A percentile compares a stretch with the other conserved stretches of the same genome.
Evolutionary conservation across 2,329 filamentous ascomycete genomes (phyloP).

Genomic region (Pseudogymnoascus sp.): DNA sequence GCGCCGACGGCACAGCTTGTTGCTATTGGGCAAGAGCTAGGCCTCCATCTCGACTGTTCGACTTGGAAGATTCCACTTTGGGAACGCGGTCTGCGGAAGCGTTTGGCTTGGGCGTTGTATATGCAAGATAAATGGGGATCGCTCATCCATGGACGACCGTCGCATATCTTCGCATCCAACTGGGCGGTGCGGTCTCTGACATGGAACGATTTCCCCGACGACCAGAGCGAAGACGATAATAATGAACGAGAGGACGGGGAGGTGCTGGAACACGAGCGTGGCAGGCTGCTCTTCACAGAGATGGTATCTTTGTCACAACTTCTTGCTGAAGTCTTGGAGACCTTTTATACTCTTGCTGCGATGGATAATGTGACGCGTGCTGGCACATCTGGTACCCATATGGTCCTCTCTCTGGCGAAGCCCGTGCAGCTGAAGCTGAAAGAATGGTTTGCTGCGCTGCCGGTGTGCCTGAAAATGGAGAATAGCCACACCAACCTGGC

Average conservation of each 20-base stretch:
- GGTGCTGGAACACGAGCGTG: conserved; percentile 53
- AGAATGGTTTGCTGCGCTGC: conserved; percentile 68
- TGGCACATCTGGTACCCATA: conserved; percentile 60
- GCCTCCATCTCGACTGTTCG: conserved; percentile 79
- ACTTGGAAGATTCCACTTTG: conserved; percentile 80
- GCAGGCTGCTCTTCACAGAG: conserved; percentile 62
- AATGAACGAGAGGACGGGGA: conserved; percentile 41
- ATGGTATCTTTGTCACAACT: conserved; percentile 70
- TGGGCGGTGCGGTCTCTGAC: conserved; percentile 69
- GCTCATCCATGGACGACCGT: conserved; percentile 75
- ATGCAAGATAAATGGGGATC: conserved; percentile 95
- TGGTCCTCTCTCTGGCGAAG: conserved; percentile 68
- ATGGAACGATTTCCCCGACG: conserved; percentile 63
- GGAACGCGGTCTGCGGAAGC: conserved; percentile 77
- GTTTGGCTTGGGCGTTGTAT: conserved; percentile 83
- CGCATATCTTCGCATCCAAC: conserved; percentile 59
- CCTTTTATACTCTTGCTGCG: conserved; percentile 74
- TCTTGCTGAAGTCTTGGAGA: conserved; percentile 71
- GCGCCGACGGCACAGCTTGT: conserved; percentile 80
- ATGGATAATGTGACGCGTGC: conserved; percentile 60
- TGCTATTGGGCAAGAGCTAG: conserved; percentile 78
- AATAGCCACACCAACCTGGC: conserved; percentile 28
- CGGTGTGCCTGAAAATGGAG: conserved; percentile 58
- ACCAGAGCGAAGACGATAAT: conserved; percentile 52
- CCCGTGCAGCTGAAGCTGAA: conserved; percentile 76